These are phyloP conservation scores for Aureobasidium zeae DNA, from an alignment of 2,329 filamentous ascomycete genomes.

Conservation along the genomic window DNA sequence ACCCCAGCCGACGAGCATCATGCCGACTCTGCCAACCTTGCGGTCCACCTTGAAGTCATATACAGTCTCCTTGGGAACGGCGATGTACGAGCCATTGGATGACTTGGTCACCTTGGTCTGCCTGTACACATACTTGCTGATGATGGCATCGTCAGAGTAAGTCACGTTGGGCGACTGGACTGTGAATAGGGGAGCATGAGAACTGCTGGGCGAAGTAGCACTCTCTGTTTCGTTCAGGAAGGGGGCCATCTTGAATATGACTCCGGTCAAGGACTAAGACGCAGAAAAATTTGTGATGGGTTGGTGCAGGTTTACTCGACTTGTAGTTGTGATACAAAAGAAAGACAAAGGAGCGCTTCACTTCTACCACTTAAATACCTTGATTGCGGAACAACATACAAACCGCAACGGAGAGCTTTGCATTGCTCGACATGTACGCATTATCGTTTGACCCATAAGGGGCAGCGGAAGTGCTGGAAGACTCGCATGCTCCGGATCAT, in stretches of 20 bases:
- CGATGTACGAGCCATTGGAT: conserved; percentile 67
- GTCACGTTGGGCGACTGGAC: conserved; percentile 87
- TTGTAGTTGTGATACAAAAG: neutral
- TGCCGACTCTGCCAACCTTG: conserved; percentile 81
- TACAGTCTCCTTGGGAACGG: conserved; percentile 74
- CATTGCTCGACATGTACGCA: neutral
- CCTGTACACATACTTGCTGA: conserved; percentile 91
- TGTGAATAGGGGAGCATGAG: conserved; percentile 51
- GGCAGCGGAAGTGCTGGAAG: neutral
- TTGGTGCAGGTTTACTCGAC: no score
- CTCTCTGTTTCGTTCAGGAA: conserved; percentile 63
- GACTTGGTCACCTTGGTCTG: conserved; percentile 73
- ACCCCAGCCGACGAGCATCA: conserved; percentile 97
- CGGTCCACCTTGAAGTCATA: conserved; percentile 98
- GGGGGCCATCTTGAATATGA: conserved; percentile 67
- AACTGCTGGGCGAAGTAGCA: conserved; percentile 22
- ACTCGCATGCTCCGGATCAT: conserved; percentile 4
- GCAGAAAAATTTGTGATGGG: no score
- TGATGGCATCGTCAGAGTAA: conserved; percentile 82
- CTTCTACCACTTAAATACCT: conserved; percentile 11
- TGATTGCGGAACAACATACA: conserved; percentile 7
- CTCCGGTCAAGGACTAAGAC: no score
- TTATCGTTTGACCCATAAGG: conserved; percentile 13
- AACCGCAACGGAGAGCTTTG: conserved; percentile 6
- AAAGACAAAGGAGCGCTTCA: conserved; percentile 4